Base-by-base conservation (phyloP, 139 green algal genomes). In the Closterium sp. region DNA sequence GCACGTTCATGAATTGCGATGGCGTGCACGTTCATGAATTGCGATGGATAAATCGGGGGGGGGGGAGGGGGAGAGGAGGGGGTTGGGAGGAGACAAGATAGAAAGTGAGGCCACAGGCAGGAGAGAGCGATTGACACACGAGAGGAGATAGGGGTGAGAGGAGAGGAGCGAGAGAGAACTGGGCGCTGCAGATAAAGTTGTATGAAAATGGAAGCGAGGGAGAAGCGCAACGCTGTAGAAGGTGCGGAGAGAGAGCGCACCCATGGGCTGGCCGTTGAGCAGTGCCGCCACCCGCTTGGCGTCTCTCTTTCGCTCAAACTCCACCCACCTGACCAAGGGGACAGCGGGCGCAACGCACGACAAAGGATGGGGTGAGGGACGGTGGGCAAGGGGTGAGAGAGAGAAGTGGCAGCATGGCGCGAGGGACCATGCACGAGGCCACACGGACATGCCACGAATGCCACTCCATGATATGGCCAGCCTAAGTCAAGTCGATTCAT, bases 231-330 rank as follows among this genome's bases (percentile, higher is more conserved):
- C 19, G 2, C 19, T 25, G 64, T 25, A 21, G n/a, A 34, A 34
- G 7, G 66, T 16, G 66, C 3, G 64, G 66, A 86, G 64, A n/a
- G 32, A 21, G 32, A 85, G 30, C 43, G 38, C 38, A 90, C 97
- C 97, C 64, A 99, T 98, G 33, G 91, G 94, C 91, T 97, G 90
- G 3, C 96, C 95, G 87, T 98, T 98, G 76, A 98, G 94, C 85
- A 96, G 81, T 5, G 87, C 43, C 2, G 96, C 95, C 5, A 96
- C 94, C 5, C 90, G 87, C 95, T 98, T 98, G n/a, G 97, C 97
- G 0, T 97, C 93, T 16, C 89, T 87, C 91, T 99, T 99, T 93
- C 98, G 96, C 34, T 96, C 94, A 95, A 99, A 99, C 95, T 99
- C 98, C 83, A 99, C 96, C 98, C 98, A 99, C 4, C 91, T 94